Base-by-base conservation (phyloP, 2,329 filamentous ascomycete species). In the Beauveria medogensis region DNA sequence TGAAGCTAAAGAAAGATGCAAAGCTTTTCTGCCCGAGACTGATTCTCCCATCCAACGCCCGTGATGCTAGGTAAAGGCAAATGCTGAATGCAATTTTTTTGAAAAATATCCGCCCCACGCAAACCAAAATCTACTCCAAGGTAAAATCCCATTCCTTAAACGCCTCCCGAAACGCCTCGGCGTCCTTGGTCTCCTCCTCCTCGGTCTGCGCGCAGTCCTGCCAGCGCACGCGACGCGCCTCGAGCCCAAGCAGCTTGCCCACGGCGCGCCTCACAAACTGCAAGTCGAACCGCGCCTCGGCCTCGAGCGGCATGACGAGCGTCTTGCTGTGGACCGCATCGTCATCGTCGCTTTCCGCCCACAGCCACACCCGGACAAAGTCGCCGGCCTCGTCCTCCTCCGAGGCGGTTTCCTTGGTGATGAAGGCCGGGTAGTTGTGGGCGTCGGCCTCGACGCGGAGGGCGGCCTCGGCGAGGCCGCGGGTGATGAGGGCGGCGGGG, bases 101-200 rank as follows among this genome's bases (percentile, higher is more conserved):
- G n/a, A 50, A 22, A 34, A 18, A 46, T 1, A 47, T 3, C 24
- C 3, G 5, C 22, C 10, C 22, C 2, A 18, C 12, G 22, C 7
- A 5, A 18, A 55, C 48, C 24, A 41, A 20, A 14, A 6, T 44
- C 63, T 64, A 67, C 55, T 68, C 55, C 52, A 78, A 63, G 16
- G 90, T 89, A 72, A 97, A 97, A 73, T 99, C 93, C 82, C 90
- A 97, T 37, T 84, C 79, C 74, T 90, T 87, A 70, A 96, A 99
- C 1, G 88, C 87, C 66, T 82, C 80, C 68, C 93, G 92, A 74
- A 97, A 95, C 10, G 82, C 83, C 59, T 85, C 83, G 2, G 88
- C 90, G 71, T 97, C 92, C 50, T 80, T 79, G 59, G 82, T 86
- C 77, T 97, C 94, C 66, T 96, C 91, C 12, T 84, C 84, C 61